Evolutionary conservation across 305 asterid species (phyloP).

Genomic region (Monarda citriodora): DNA sequence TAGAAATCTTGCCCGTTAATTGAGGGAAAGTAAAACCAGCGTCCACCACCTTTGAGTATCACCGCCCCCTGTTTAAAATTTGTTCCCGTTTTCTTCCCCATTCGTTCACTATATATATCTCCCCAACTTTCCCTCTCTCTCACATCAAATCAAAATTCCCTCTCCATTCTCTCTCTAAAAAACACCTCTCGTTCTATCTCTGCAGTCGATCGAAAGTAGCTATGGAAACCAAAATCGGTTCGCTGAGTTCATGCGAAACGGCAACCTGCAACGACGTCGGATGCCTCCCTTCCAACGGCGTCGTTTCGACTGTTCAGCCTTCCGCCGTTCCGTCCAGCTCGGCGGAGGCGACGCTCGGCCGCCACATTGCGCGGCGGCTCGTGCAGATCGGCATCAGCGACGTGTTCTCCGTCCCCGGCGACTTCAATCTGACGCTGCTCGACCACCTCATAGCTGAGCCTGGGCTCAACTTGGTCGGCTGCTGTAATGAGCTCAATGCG

Average conservation of each 20-base stretch:
- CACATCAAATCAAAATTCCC: neutral
- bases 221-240: slow-evolving; percentile 22
- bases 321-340: slow-evolving; percentile 15
- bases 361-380: slow-evolving; percentile 56
- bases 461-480: slow-evolving; percentile 43
- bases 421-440: slow-evolving; percentile 59
- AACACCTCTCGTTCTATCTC: neutral
- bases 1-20: neutral
- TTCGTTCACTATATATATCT: slow-evolving; percentile 13
- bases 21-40: neutral
- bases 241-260: slow-evolving; percentile 19
- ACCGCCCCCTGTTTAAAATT: slow-evolving; percentile 15
- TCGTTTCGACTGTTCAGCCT: slow-evolving; percentile 24
- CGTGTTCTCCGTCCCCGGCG: slow-evolving; percentile 64
- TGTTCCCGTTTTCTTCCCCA: slow-evolving; percentile 1
- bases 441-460: slow-evolving; percentile 67
- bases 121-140: neutral
- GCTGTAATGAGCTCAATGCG: slow-evolving; percentile 68
- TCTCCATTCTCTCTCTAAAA: neutral
- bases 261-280: slow-evolving; percentile 19
- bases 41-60: slow-evolving; percentile 18
- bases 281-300: slow-evolving; percentile 25
- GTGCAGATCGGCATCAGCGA: slow-evolving; percentile 51
- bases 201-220: neutral
- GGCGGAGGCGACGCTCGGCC: slow-evolving; percentile 47